Evolutionary conservation across 441 rosid species (phyloP).

Genomic region (Aquilaria agallochum): DNA sequence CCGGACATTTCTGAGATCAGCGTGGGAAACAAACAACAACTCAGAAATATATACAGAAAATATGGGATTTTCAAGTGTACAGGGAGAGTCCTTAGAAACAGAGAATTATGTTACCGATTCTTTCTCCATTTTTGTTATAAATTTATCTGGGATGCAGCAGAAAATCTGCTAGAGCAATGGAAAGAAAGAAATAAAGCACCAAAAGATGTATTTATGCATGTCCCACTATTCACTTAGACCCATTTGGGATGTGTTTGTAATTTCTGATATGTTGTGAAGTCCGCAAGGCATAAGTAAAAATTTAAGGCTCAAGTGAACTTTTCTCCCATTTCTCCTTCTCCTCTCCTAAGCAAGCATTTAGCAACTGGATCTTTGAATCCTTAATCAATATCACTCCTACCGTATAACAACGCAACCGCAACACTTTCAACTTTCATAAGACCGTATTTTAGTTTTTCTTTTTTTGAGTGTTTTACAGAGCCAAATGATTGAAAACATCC

Average conservation of each 20-base stretch:
- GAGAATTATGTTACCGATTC: slow-evolving; percentile 1
- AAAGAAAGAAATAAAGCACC: background rate
- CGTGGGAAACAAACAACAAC: background rate
- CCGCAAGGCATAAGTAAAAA: slow-evolving; percentile 22
- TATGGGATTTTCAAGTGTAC: slow-evolving; percentile 27
- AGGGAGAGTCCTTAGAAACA: slow-evolving; percentile 16
- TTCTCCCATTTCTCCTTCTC: no score
- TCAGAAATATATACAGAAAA: slow-evolving; percentile 12
- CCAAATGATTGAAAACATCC: no score
- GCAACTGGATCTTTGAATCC: no score
- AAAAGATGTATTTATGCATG: background rate
- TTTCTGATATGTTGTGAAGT: slow-evolving; percentile 13
- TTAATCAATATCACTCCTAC: no score
- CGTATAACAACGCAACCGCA: no score
- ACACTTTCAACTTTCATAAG: no score
- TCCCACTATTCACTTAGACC: background rate
- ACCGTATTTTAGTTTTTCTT: no score
- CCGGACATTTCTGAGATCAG: background rate
- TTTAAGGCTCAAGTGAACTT: background rate
- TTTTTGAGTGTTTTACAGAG: no score
- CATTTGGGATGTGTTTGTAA: slow-evolving; percentile 1
- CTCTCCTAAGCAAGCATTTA: background rate
- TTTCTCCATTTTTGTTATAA: background rate
- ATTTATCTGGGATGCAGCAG: no score
- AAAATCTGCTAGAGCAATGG: background rate